Evolutionary conservation across 768 basidiomycete genomes (phyloP).

Genomic region (Suillus ampliporus): DNA sequence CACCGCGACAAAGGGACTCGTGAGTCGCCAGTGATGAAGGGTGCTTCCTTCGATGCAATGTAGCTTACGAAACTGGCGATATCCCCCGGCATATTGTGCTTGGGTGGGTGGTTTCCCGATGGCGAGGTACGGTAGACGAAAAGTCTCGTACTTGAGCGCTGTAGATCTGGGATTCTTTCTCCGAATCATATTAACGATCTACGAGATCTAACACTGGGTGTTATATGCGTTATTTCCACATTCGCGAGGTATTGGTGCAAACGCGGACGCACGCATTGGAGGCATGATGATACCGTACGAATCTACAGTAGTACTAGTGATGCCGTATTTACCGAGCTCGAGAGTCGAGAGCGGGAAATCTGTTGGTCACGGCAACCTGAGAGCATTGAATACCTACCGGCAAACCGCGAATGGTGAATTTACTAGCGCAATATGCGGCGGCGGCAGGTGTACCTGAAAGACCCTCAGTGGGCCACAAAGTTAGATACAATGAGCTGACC

Average conservation of each 20-base stretch:
- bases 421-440: slow-evolving; percentile 20
- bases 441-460: not conserved
- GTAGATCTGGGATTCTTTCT: not conserved
- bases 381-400: slow-evolving; percentile 15
- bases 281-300: slow-evolving; percentile 43
- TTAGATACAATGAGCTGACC: slow-evolving; percentile 1
- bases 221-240: not conserved
- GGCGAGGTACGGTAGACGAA: not conserved
- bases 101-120: not conserved
- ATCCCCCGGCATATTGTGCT: slow-evolving; percentile 20
- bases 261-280: slow-evolving; percentile 16
- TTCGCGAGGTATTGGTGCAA: not conserved
- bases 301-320: slow-evolving; percentile 42
- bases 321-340: slow-evolving; percentile 27
- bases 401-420: slow-evolving; percentile 21
- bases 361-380: not conserved
- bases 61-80: slow-evolving; percentile 32
- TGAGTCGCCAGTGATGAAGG: slow-evolving; percentile 37
- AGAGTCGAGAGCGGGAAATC: slow-evolving; percentile 23
- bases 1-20: not conserved
- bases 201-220: not conserved
- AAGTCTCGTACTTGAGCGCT: not conserved
- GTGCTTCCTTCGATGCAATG: slow-evolving; percentile 30
- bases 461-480: not conserved
- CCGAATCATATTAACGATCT: not conserved